Base-by-base conservation (phyloP, 305 asterid species). In the Fraxinus albicans region DNA sequence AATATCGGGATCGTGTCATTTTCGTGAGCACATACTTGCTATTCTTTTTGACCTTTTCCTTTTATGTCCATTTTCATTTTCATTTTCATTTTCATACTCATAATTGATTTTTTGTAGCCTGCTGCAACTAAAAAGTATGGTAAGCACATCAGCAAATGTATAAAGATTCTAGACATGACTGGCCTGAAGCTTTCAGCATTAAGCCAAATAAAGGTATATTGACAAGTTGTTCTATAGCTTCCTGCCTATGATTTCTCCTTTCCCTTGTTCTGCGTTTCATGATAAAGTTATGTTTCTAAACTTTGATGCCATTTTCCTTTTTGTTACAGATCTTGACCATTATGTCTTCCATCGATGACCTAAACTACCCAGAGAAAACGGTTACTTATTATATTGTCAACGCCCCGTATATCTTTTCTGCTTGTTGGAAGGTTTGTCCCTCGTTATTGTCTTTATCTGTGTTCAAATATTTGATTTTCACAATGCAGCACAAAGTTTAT, bases 281-380 rank as follows among this genome's bases (percentile, higher is more conserved):
- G 72, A 21, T 63, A 23, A 5, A 69, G 15, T 27, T 69, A 34
- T 29, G 35, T 69, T 69, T 69, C 21, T 29, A 12, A 13, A 17
- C 8, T 29, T 69, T 29, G 69, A 78, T 29, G 55, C 35, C 19
- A 27, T 8, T 6, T 67, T 84, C 77, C 78, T 35, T 77, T 82
- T 58, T 74, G 7, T 31, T 89, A 89, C 95, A 94, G 98, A 90
- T 94, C 67, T 80, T 92, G 89, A 92, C 93, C 15, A 84, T 86
- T 44, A 91, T 94, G 73, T 90, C 94, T 78, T 88, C 97, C 36
- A 91, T 94, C 78, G 98, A 94, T 83, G 97, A 94, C 86, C 92
- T 92, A 80, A 94, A 94, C 85, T 94, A 94, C 85, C 98, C 97
- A 0, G 98, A 94, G 92, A 94, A 93, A 85, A 91, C 97, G 67